Evolutionary conservation across 352 stramenopile genomes (phyloP).

Genomic region (Stephanocyclus meneghinianus): DNA sequence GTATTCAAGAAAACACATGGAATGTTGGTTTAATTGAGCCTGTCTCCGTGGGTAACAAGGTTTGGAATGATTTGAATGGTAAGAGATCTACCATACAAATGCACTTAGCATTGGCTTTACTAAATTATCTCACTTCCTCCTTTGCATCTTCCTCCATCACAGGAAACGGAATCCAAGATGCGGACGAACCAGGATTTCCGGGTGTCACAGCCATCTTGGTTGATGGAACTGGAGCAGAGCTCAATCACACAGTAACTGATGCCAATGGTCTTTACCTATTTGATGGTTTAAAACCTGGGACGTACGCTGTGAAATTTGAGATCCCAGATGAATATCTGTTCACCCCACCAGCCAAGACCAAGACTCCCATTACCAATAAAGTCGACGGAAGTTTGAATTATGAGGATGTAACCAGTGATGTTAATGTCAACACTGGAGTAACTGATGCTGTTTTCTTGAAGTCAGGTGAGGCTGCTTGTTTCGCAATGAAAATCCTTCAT

Average conservation of each 20-base stretch:
- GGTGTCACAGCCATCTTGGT: slow-evolving; percentile 29
- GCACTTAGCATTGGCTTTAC: not conserved
- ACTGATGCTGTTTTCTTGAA: slow-evolving; percentile 26
- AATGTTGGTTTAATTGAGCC: slow-evolving; percentile 40
- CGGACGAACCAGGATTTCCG: slow-evolving; percentile 21
- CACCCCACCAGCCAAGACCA: slow-evolving; percentile 14
- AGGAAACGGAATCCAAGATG: slow-evolving; percentile 35
- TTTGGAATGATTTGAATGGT: slow-evolving; percentile 50
- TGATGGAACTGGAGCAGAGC: slow-evolving; percentile 12
- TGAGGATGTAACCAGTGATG: slow-evolving; percentile 42
- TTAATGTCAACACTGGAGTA: slow-evolving; percentile 32
- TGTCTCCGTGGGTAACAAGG: slow-evolving; percentile 41
- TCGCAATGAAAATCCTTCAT: not conserved
- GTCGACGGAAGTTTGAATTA: slow-evolving; percentile 35
- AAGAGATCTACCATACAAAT: not conserved
- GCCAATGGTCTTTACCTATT: slow-evolving; percentile 38
- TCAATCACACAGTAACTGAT: slow-evolving; percentile 20
- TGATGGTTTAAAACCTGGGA: slow-evolving; percentile 23
- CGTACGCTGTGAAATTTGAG: slow-evolving; percentile 36
- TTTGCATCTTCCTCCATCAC: not conserved
- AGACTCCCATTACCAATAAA: slow-evolving; percentile 4
- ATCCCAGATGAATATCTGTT: slow-evolving; percentile 40
- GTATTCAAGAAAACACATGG: slow-evolving; percentile 27
- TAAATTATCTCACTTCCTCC: not conserved
- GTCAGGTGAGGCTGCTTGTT: slow-evolving; percentile 12